Conservation (phyloP, 2,329 filamentous ascomycete genomes). For the Trichophyton rubrum region DNA sequence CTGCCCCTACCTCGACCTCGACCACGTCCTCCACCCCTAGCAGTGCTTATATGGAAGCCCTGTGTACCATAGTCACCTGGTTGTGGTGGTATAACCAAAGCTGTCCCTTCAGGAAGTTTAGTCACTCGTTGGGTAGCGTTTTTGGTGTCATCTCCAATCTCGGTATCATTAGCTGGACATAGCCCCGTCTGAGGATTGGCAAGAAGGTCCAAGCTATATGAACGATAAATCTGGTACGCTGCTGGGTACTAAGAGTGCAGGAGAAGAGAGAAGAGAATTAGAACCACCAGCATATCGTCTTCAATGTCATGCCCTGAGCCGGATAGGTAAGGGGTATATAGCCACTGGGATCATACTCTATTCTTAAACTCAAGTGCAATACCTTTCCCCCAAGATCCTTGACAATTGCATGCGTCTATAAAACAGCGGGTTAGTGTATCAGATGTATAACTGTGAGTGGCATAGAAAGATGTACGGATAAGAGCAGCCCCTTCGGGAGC, state of each 20-base stretch:
- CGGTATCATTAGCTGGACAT: not conserved
- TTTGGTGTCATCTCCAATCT: not conserved
- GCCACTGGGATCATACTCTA: constrained; percentile 16
- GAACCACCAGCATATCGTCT: not conserved
- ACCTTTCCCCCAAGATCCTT: constrained; percentile 47
- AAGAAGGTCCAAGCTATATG: constrained; percentile 33
- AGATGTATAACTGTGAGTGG: not conserved
- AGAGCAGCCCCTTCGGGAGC: constrained; percentile 40
- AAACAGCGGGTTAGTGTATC: not conserved
- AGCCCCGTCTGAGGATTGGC: constrained; percentile 10
- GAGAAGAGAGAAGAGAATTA: not conserved
- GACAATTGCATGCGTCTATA: constrained; percentile 46
- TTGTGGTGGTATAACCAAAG: constrained; percentile 43
- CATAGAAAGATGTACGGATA: constrained; percentile 30
- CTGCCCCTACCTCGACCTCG: not conserved
- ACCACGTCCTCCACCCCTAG: not conserved
- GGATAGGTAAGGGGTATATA: not conserved
- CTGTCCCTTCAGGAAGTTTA: constrained; percentile 33
- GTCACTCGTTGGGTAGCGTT: constrained; percentile 4
- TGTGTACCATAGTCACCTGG: constrained; percentile 20
- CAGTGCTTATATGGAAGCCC: not conserved
- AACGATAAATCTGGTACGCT: constrained; percentile 38
- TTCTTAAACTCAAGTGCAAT: constrained; percentile 42
- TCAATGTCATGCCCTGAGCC: not conserved
- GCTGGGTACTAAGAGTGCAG: constrained; percentile 33